phyloP scores from a whole-genome alignment of 2,329 filamentous ascomycete species.

The Lomentospora prolificans region DNA sequence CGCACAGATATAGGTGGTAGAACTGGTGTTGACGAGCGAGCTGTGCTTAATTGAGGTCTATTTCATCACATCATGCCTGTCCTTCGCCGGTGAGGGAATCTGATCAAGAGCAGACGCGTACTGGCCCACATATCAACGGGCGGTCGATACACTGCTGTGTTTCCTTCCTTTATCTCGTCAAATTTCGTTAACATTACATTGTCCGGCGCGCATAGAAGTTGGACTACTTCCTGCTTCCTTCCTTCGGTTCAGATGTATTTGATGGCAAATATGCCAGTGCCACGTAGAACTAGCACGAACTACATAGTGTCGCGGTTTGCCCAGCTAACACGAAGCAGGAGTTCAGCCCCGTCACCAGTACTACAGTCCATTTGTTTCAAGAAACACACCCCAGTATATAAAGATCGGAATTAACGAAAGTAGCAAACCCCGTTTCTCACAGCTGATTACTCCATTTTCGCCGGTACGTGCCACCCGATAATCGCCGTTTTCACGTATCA shows the following conservation, averaged over 20 bases:
- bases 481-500: neutral
- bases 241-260: neutral
- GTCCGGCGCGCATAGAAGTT: too few species aligned
- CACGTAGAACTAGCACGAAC: too few species aligned
- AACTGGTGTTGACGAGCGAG: neutral
- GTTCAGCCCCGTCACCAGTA: neutral
- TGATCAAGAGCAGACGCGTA: neutral
- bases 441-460: too few species aligned
- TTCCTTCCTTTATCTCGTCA: neutral
- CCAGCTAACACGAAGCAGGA: neutral
- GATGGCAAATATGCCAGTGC: neutral
- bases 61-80: neutral
- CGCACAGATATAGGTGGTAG: neutral
- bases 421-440: too few species aligned
- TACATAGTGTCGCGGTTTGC: too few species aligned
- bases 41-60: neutral
- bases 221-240: too few species aligned
- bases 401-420: too few species aligned
- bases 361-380: neutral
- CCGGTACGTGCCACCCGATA: too few species aligned
- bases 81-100: neutral
- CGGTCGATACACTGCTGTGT: neutral
- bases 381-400: neutral
- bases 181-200: neutral
- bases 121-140: neutral